Base-by-base conservation (phyloP, 257 asterid genomes). In the Osmanthus fragrans region DNA sequence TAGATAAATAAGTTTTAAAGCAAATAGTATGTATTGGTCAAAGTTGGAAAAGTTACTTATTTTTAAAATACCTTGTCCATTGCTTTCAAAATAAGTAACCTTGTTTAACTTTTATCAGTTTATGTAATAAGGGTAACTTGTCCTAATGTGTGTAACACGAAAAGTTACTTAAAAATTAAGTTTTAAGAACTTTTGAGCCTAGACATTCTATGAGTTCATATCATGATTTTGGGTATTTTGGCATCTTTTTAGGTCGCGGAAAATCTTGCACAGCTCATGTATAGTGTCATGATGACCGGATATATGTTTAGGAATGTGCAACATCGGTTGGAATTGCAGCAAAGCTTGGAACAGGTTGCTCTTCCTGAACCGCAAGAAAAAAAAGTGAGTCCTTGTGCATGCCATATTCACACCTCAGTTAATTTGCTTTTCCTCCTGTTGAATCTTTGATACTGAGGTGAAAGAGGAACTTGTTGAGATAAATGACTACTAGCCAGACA, bases 281-380 rank as follows among this genome's bases (percentile, higher is more conserved):
- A 91, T 75, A 93, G 99, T 80, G 97, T 95, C 79, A 74, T 93
- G 96, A 95, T 95, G 99, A 95, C 99, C 75, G 99, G 99, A 76
- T 95, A 95, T 79, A 95, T 95, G 99, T 95, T 95, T 77, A 86
- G 92, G 85, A 95, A 95, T 85, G 97, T 96, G 30, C 94, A 95
- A 76, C 88, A 88, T 76, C 93, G 99, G 74, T 65, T 93, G 81
- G 99, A 95, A 81, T 83, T 95, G 92, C 99, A 95, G 72, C 97
- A 95, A 75, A 95, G 99, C 77, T 83, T 95, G 90, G 97, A 91
- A 76, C 99, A 91, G 73, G 97, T 81, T 86, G 97, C 98, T 49
- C 99, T 95, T 81, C 97, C 99, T 39, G 99, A 92, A 87, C 88
- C 96, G 63, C 94, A 84, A 73, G 92, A 87, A 71, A 79, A 77